Conservation (phyloP, 495 filamentous ascomycete species). For the Penicillium egyptiacum region DNA sequence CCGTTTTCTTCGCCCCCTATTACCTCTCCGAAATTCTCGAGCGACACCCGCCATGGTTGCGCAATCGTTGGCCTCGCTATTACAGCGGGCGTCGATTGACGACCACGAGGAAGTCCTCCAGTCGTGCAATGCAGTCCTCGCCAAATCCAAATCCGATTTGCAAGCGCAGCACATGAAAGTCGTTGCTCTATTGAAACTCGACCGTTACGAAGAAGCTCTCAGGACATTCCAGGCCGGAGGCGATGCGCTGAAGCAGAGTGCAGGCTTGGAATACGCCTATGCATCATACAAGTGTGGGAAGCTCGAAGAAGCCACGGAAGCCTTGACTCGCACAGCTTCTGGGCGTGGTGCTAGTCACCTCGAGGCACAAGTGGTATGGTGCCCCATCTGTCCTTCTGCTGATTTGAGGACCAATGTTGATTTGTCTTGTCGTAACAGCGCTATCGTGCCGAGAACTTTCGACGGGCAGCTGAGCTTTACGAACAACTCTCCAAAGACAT, state of each 20-base stretch:
- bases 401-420: conserved; percentile 9
- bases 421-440: conserved; percentile 43
- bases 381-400: conserved; percentile 1
- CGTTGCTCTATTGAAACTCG: conserved; percentile 87
- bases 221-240: conserved; percentile 72
- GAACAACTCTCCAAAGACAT: conserved; percentile 53
- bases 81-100: conserved; percentile 61
- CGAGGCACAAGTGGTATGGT: conserved; percentile 77
- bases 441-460: conserved; percentile 84
- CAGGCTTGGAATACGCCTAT: conserved; percentile 81
- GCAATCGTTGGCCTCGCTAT: conserved; percentile 55
- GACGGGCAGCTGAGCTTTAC: conserved; percentile 68
- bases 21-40: background rate
- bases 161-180: conserved; percentile 74
- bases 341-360: conserved; percentile 75
- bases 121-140: conserved; percentile 68
- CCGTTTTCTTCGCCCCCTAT: background rate
- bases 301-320: conserved; percentile 65
- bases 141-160: conserved; percentile 59
- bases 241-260: conserved; percentile 62
- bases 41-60: conserved; percentile 40
- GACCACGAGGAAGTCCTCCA: conserved; percentile 73
- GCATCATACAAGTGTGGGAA: conserved; percentile 84
- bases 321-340: conserved; percentile 50
- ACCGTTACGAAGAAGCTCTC: conserved; percentile 88